Evolutionary conservation across 1,139 yeast species (phyloP).

Genomic region (Geotrichum macrosporum): DNA sequence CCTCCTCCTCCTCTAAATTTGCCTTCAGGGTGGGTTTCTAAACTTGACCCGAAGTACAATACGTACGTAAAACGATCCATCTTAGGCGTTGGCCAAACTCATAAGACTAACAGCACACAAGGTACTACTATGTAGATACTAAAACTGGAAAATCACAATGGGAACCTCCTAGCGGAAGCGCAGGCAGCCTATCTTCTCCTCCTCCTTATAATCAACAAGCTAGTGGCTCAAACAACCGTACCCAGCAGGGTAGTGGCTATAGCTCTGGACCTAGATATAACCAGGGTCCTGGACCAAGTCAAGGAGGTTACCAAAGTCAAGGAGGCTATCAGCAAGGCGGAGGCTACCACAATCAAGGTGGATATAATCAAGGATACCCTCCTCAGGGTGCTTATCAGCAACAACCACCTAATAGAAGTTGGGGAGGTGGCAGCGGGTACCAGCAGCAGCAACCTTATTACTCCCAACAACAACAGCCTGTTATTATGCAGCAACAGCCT

Average conservation of each 20-base stretch:
- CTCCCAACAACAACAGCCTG: slow-evolving; percentile 29
- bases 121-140: slow-evolving; percentile 58
- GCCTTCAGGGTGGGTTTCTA: slow-evolving; percentile 83
- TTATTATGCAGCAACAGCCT: slow-evolving; percentile 34
- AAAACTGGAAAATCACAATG: slow-evolving; percentile 78
- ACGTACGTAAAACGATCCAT: slow-evolving; percentile 43
- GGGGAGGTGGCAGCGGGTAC: not conserved
- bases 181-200: slow-evolving; percentile 42
- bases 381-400: slow-evolving; percentile 8
- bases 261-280: not conserved
- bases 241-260: not conserved
- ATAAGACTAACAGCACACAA: too few relatives aligned
- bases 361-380: slow-evolving; percentile 1
- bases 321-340: slow-evolving; percentile 4
- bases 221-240: not conserved
- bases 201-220: slow-evolving; percentile 22
- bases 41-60: slow-evolving; percentile 73
- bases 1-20: slow-evolving; percentile 56
- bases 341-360: slow-evolving; percentile 6
- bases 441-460: slow-evolving; percentile 8
- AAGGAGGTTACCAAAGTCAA: slow-evolving; percentile 5
- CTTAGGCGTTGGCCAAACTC: too few relatives aligned
- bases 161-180: slow-evolving; percentile 58
- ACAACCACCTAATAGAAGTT: not conserved
- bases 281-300: slow-evolving; percentile 1